Base-by-base conservation (phyloP, 306 rosid genomes). In the Medicago ruthenica region DNA sequence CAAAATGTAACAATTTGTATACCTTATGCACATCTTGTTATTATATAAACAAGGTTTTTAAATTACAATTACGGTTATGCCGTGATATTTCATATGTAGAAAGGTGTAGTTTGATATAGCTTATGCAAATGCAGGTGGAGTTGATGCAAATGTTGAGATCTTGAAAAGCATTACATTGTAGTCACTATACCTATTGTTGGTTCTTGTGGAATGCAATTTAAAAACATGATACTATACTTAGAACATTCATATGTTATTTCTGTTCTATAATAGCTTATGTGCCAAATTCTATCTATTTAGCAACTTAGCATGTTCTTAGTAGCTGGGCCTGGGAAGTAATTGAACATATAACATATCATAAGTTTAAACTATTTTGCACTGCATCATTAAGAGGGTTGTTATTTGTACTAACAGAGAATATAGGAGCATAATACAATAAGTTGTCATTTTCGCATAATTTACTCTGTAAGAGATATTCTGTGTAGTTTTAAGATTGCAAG, bases 201-300 rank as follows among this genome's bases (percentile, higher is more conserved):
- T 0, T 22, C 11, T 3, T 58, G 42, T 7, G 6, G 67, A 61
- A 6, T 7, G 20, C 12, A 60, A 14, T 1, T 13, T 27, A 60
- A 60, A 12, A 60, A 54, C 18, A 27, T 27, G 10, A 59, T 59
- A 22, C 16, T 27, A 58, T 22, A 36, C 36, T 53, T 41, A 40
- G 51, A 64, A 64, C 24, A 63, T 9, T n/a, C n/a, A n/a, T 67
- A 41, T 65, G 51, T 66, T 15, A n/a, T 63, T 16, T 64, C 21
- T 64, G 27, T 39, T 64, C 70, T 4, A 7, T 37, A n/a, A n/a
- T 64, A 17, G 51, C 6, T 39, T 17, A n/a, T 63, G 48, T 63
- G 24, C 44, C 22, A 62, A 62, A 62, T 62, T 8, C 24, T 62
- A 64, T 9, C 27, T 37, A 63, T 12, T 8, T 31, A 15, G 64